Evolutionary conservation across 2,329 filamentous ascomycete genomes (phyloP), one percentile per base, ranked within the genome.

Genomic region (Apiospora saccharicola): DNA sequence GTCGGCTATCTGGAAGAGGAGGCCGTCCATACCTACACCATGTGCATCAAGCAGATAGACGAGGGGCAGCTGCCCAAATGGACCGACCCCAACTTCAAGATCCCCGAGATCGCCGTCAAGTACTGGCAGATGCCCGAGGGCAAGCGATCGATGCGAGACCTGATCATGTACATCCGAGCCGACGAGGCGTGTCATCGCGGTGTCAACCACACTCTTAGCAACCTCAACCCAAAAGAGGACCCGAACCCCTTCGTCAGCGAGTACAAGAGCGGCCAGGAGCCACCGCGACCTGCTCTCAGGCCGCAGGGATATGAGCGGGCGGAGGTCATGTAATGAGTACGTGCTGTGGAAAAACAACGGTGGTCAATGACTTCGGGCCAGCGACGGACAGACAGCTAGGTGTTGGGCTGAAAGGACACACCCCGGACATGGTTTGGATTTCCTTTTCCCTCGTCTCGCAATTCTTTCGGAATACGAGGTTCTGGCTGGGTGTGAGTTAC

Each of bases 1-100:
- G 95, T 98, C 70, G 96, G 95, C 1, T 98, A 98, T 78, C 90
- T 99, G 16, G 96, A 99, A 83, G 96, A 99, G 82, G 96, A 99
- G 83, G 96, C 96, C 12, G 96, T 98, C 1, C 89, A 97, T 79
- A 99, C 96, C 0, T 99, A 99, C 85, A 96, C 94, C 0, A 91
- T 95, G 69, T 94, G 94, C 73, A 93, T 98, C 77, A 87, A 91
- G 76, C 96, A 98, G 79, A 89, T 99, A 34, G 95, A 98, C 72
- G 87, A 89, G 3, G 96, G 96, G n/a, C 89, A 90, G 72, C 85
- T 98, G 19, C 95, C 95, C 0, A 90, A 90, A 77, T 99, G 96
- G 95, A 86, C 90, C 37, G 87, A 90, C 73, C 83, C 85, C 1
- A 88, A 91, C 10, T 91, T 97, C 78, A 78, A 88, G 70, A 94